Conservation (phyloP, 768 basidiomycete genomes). For the Leccinum variicolor region DNA sequence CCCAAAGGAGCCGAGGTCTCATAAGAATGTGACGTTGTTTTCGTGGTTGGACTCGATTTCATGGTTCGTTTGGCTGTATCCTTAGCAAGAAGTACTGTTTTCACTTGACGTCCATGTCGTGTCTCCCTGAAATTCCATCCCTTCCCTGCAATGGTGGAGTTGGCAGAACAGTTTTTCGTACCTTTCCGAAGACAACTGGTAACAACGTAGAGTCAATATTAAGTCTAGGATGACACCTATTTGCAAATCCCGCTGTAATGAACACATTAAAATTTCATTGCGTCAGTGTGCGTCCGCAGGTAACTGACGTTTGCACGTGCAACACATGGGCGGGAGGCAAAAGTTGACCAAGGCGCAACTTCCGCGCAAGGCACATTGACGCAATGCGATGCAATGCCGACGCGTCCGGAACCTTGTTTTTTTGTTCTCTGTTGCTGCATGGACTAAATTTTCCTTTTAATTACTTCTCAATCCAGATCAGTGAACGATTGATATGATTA, state of each 20-base stretch:
- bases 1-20: not conserved
- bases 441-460: not conserved
- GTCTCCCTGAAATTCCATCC: not conserved
- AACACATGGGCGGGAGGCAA: not conserved
- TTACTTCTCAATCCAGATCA: not conserved
- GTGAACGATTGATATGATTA: not conserved
- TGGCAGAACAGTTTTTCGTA: not conserved
- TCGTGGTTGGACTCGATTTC: not conserved
- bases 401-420: conserved; percentile 29
- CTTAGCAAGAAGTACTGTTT: not conserved
- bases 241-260: not conserved
- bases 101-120: not conserved
- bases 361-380: not conserved
- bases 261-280: not conserved
- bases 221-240: not conserved
- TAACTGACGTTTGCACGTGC: not conserved
- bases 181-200: not conserved
- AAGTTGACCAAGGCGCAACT: not conserved
- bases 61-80: not conserved
- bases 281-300: not conserved
- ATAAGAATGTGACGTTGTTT: not conserved
- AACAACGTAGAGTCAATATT: not conserved
- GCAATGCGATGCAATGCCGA: conserved; percentile 13
- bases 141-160: not conserved
- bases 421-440: not conserved